Evolutionary conservation across 768 basidiomycete genomes (phyloP).

Genomic region (Fomitopsis serialis): DNA sequence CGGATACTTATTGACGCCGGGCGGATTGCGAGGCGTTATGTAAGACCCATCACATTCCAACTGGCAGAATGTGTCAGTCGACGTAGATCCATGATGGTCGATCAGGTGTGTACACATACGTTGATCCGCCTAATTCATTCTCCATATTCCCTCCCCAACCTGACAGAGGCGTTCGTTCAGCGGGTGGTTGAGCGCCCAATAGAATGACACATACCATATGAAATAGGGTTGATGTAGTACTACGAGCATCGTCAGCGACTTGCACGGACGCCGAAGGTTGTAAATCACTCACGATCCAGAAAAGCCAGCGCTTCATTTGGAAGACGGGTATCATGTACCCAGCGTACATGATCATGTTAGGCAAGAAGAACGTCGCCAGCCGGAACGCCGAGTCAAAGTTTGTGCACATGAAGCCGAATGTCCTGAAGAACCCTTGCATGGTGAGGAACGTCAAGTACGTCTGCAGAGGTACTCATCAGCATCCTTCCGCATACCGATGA

Average conservation of each 20-base stretch:
- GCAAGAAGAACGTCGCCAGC: slow-evolving; percentile 63
- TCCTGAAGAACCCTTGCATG: slow-evolving; percentile 85
- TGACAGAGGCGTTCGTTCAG: slow-evolving; percentile 17
- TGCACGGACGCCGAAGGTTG: not conserved
- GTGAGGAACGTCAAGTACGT: slow-evolving; percentile 58
- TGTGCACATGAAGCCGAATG: slow-evolving; percentile 51
- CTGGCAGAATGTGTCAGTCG: slow-evolving; percentile 25
- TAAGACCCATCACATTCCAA: slow-evolving; percentile 61
- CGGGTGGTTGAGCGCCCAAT: not conserved
- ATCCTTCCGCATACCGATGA: not conserved
- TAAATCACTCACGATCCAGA: slow-evolving; percentile 59
- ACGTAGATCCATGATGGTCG: slow-evolving; percentile 4
- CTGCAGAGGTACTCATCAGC: slow-evolving; percentile 1
- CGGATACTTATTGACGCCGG: slow-evolving; percentile 56
- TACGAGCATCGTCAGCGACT: slow-evolving; percentile 14
- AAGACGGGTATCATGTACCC: slow-evolving; percentile 66
- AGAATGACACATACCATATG: slow-evolving; percentile 44
- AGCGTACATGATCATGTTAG: slow-evolving; percentile 68
- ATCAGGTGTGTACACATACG: slow-evolving; percentile 34
- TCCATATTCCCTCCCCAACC: slow-evolving; percentile 77
- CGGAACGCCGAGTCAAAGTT: slow-evolving; percentile 52
- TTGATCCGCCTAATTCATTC: slow-evolving; percentile 73
- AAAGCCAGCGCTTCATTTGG: slow-evolving; percentile 76
- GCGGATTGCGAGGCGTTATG: slow-evolving; percentile 60
- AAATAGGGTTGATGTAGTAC: slow-evolving; percentile 78